Conservation (phyloP, 1,284 basidiomycete species). For the Ustilago tritici region DNA sequence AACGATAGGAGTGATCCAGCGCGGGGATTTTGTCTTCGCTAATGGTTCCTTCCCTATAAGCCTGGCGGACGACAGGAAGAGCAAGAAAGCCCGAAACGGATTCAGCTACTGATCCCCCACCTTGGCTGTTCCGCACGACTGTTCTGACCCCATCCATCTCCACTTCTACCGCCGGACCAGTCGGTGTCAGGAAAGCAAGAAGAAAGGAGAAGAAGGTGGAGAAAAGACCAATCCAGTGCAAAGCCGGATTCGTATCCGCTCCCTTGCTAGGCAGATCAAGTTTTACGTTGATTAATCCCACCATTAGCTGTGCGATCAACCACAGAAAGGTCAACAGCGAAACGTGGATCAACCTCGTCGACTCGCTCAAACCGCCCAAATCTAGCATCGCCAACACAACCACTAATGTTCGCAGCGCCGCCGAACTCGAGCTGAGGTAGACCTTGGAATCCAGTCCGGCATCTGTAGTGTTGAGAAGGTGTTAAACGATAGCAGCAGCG, state of each 20-base stretch:
- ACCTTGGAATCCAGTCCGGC: background rate
- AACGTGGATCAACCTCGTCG: conserved; percentile 11
- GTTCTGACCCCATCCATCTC: conserved; percentile 1
- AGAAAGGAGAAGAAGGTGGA: background rate
- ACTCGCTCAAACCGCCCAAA: conserved; percentile 14
- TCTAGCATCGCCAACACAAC: conserved; percentile 34
- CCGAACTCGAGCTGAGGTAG: conserved; percentile 15
- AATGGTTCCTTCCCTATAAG: conserved; percentile 6
- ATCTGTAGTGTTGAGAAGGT: background rate
- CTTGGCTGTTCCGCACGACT: conserved; percentile 11
- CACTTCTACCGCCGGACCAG: conserved; percentile 17
- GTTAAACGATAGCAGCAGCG: conserved; percentile 21
- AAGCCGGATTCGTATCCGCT: conserved; percentile 5
- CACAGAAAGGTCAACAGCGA: conserved; percentile 13
- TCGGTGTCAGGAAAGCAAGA: conserved; percentile 17
- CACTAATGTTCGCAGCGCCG: conserved; percentile 18
- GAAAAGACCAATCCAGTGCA: conserved; percentile 13
- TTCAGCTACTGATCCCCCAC: conserved; percentile 30
- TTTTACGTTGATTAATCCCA: conserved; percentile 20
- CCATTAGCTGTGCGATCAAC: conserved; percentile 24
- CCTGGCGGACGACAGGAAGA: conserved; percentile 18
- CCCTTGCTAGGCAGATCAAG: background rate
- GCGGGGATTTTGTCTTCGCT: conserved; percentile 30
- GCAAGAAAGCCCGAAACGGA: conserved; percentile 21
- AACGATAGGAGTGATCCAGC: conserved; percentile 25